Percentiles rank a stretch among this genome's conserved stretches.
Evolutionary conservation across 1,139 yeast species (phyloP).

Genomic region (Taiozyma sp.): DNA sequence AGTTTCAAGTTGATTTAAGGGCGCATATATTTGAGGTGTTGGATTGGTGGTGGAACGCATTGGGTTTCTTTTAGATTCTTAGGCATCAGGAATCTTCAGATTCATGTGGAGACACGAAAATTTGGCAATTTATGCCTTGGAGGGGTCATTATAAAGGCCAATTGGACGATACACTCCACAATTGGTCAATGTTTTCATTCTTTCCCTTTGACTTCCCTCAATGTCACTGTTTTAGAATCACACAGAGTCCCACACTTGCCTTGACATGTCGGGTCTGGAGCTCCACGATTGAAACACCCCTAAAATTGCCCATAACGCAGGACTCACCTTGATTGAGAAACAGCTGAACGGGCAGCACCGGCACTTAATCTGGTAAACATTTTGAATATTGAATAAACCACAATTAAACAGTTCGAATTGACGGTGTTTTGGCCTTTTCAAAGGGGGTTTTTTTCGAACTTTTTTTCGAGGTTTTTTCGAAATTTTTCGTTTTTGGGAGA

Average conservation of each 20-base stretch:
- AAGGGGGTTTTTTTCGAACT: slow-evolving; percentile 5
- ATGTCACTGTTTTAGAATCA: neutral
- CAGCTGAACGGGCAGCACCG: slow-evolving; percentile 54
- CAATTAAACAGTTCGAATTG: neutral
- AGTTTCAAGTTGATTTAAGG: neutral
- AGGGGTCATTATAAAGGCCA: neutral
- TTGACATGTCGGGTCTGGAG: neutral
- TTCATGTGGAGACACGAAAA: neutral
- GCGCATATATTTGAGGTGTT: neutral
- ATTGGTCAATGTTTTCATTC: neutral
- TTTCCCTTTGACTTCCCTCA: neutral
- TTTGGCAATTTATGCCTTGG: neutral
- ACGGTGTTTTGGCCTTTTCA: neutral
- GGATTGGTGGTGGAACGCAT: neutral
- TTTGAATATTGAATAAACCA: slow-evolving; percentile 8
- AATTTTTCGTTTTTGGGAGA: neutral
- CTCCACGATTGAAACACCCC: neutral
- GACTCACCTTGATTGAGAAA: slow-evolving; percentile 48
- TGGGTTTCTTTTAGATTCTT: neutral
- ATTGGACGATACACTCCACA: neutral
- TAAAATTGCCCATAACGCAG: neutral
- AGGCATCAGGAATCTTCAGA: neutral
- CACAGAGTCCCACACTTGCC: neutral
- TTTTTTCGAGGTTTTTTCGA: slow-evolving; percentile 11
- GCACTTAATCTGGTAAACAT: slow-evolving; percentile 66